Evolutionary conservation across 1,139 yeast species (phyloP).

Genomic region (Tardiomyces blankii): DNA sequence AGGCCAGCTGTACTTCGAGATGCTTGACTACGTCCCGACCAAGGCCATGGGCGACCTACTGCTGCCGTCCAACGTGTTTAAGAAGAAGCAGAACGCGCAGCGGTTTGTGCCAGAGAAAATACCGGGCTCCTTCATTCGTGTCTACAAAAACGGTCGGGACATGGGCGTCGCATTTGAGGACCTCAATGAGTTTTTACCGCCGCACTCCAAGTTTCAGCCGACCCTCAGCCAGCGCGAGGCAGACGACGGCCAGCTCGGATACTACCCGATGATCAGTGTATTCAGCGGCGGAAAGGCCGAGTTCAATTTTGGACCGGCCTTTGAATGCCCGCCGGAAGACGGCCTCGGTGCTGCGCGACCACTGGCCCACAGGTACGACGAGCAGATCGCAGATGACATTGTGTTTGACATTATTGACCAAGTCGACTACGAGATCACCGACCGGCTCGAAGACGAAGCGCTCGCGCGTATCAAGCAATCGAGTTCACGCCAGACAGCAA

Average conservation of each 20-base stretch:
- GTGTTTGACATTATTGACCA: conserved; percentile 81
- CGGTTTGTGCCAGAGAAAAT: conserved; percentile 24
- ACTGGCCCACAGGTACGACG: conserved; percentile 52
- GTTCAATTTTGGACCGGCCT: conserved; percentile 60
- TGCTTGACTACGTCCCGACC: conserved; percentile 70
- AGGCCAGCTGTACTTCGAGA: conserved; percentile 71
- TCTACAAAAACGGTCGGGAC: conserved; percentile 67
- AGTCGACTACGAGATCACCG: conserved; percentile 56
- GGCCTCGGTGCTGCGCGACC: conserved; percentile 24
- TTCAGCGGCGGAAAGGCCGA: conserved; percentile 70
- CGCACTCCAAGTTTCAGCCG: conserved; percentile 34
- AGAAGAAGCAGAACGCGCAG: conserved; percentile 14
- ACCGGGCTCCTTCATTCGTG: conserved; percentile 46
- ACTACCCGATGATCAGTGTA: conserved; percentile 82
- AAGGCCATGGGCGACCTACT: conserved; percentile 66
- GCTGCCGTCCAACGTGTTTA: conserved; percentile 12
- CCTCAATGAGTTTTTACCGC: conserved; percentile 71
- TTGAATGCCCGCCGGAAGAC: conserved; percentile 33
- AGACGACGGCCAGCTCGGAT: conserved; percentile 82
- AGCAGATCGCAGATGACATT: conserved; percentile 68
- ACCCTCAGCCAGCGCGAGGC: conserved; percentile 23
- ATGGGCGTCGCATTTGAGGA: conserved; percentile 58
- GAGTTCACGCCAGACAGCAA: neutral
- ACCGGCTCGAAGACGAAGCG: conserved; percentile 19
- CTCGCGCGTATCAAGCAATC: conserved; percentile 18